Conservation (phyloP, 2,329 filamentous ascomycete species). For the Sporothrix dimorphospora region DNA sequence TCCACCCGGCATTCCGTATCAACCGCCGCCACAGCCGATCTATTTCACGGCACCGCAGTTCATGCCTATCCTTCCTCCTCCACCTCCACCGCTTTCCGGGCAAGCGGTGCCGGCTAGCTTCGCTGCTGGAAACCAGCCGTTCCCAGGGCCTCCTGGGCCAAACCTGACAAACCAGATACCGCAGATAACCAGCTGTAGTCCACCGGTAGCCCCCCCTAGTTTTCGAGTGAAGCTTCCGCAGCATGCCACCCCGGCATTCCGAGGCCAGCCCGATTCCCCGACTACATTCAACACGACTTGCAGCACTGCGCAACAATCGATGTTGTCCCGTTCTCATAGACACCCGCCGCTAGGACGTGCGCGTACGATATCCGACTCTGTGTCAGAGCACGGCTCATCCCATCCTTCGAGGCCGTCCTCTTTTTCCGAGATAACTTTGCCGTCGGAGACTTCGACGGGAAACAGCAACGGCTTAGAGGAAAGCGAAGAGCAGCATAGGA, state of each 20-base stretch:
- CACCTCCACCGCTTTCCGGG: slow-evolving; percentile 28
- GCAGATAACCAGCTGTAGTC: background rate
- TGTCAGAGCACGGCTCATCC: background rate
- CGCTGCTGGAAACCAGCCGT: background rate
- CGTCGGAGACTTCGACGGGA: slow-evolving; percentile 29
- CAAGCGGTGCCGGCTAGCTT: background rate
- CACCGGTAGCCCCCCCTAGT: background rate
- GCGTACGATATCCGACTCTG: slow-evolving; percentile 18
- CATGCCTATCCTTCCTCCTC: slow-evolving; percentile 27
- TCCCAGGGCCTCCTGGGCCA: background rate
- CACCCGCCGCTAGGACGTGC: slow-evolving; percentile 24
- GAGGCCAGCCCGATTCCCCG: slow-evolving; percentile 11
- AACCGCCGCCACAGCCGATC: background rate
- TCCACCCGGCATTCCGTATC: background rate
- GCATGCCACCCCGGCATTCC: background rate
- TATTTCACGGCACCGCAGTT: background rate
- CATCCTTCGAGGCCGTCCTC: background rate
- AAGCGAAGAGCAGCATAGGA: background rate
- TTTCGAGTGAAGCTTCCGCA: background rate
- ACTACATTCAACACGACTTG: background rate
- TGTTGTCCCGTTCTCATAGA: background rate
- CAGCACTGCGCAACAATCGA: background rate
- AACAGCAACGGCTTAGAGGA: background rate
- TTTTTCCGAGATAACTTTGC: slow-evolving; percentile 20
- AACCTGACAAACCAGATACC: background rate